Evolutionary conservation across 2,329 filamentous ascomycete species (phyloP).

Genomic region (Alternaria arbusti): DNA sequence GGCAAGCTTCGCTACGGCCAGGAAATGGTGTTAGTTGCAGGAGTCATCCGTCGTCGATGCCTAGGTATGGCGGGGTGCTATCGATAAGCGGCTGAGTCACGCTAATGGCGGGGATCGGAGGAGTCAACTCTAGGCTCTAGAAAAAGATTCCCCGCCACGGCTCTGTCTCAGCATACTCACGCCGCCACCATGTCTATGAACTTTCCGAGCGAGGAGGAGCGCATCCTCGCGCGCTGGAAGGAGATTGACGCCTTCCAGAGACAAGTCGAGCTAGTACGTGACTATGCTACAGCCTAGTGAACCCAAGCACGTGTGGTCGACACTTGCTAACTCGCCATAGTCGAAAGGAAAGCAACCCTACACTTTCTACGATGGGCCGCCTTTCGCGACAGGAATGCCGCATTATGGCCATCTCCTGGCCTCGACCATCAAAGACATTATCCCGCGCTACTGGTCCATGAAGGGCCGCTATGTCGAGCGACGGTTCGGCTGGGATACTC

Average conservation of each 20-base stretch:
- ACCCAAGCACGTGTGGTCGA: background rate
- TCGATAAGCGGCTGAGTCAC: conserved; percentile 33
- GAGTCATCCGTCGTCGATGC: background rate
- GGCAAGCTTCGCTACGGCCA: background rate
- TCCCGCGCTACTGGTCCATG: conserved; percentile 97
- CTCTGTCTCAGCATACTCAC: conserved; percentile 23
- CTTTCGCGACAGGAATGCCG: conserved; percentile 63
- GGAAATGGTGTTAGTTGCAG: background rate
- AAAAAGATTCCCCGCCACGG: conserved; percentile 40
- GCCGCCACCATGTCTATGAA: conserved; percentile 75
- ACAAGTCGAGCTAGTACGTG: conserved; percentile 73
- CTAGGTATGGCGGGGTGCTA: conserved; percentile 8
- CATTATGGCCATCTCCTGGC: conserved; percentile 82
- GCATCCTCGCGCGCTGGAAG: conserved; percentile 82
- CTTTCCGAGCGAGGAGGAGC: conserved; percentile 91
- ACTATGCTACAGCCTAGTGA: background rate
- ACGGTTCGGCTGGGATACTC: conserved; percentile 94
- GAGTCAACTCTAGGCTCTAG: conserved; percentile 29
- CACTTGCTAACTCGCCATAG: conserved; percentile 17
- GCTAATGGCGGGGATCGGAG: conserved; percentile 20
- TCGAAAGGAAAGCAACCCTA: conserved; percentile 83
- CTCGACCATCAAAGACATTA: conserved; percentile 96
- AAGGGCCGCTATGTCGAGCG: conserved; percentile 92
- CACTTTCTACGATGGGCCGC: conserved; percentile 84
- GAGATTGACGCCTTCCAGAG: conserved; percentile 90